Percentiles rank a stretch among this genome's conserved stretches.
phyloP scores from a whole-genome alignment of 179 eudicot species.

The Silene coronaria region DNA sequence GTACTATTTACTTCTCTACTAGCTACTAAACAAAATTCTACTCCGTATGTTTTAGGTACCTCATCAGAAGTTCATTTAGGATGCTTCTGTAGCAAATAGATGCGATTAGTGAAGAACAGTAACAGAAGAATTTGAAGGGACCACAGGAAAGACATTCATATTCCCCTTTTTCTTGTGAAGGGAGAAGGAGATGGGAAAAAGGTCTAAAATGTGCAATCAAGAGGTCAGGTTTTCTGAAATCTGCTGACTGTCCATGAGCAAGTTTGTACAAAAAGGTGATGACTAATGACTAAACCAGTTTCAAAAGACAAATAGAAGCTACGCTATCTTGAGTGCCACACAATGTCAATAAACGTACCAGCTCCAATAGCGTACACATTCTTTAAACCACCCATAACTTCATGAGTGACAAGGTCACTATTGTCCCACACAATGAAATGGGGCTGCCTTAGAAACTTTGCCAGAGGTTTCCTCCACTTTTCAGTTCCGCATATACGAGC shows the following conservation, averaged over 20 bases:
- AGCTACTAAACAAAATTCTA: neutral
- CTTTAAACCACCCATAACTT: slow-evolving; percentile 96
- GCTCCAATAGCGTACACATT: slow-evolving; percentile 97
- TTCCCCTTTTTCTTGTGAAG: too few species aligned
- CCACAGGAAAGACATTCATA: too few species aligned
- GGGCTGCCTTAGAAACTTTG: slow-evolving; percentile 81
- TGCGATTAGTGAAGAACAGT: too few species aligned
- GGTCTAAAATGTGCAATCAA: too few species aligned
- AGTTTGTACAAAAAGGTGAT: neutral
- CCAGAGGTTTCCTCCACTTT: slow-evolving; percentile 86
- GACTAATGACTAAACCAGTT: neutral
- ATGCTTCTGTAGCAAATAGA: too few species aligned
- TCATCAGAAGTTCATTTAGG: neutral
- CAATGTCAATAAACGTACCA: slow-evolving; percentile 36
- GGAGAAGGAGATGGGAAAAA: too few species aligned
- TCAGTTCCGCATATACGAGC: slow-evolving; percentile 90
- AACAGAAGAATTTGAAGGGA: neutral
- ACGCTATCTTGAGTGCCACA: too few species aligned
- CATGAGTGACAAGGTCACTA: slow-evolving; percentile 92
- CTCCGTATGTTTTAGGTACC: too few species aligned
- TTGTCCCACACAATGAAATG: slow-evolving; percentile 95
- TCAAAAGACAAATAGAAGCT: neutral
- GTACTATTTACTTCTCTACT: neutral
- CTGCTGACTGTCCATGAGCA: slow-evolving; percentile 3
- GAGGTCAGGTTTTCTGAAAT: neutral